Evolutionary conservation across 331 rosid genomes (phyloP).

Genomic region (Cucumis variabilis): DNA sequence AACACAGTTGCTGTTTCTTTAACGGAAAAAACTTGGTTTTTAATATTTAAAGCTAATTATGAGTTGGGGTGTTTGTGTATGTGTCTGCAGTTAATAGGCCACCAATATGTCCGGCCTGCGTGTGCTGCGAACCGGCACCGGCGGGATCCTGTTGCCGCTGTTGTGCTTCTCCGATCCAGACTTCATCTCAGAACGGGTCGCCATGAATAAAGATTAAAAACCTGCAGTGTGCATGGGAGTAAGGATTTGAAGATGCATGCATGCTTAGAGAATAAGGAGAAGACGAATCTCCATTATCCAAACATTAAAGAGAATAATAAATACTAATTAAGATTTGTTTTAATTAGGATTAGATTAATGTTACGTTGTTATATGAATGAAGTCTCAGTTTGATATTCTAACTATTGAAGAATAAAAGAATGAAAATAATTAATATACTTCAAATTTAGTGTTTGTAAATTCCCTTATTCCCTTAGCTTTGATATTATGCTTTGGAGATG

Average conservation of each 20-base stretch:
- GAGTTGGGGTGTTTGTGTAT: not conserved
- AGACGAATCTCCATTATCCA: not conserved
- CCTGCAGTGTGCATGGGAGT: not conserved
- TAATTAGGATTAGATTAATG: not conserved
- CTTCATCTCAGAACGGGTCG: slow-evolving; percentile 13
- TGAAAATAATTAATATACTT: not conserved
- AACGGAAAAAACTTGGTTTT: not conserved
- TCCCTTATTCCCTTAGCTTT: no score
- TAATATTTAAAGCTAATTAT: not conserved
- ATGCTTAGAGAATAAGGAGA: not conserved
- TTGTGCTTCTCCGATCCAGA: slow-evolving; percentile 30
- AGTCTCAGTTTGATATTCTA: not conserved
- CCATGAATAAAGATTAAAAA: not conserved
- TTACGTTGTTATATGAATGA: not conserved
- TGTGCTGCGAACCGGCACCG: slow-evolving; percentile 51
- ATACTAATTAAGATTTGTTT: not conserved
- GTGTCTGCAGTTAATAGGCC: slow-evolving; percentile 29
- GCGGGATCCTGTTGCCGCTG: slow-evolving; percentile 49
- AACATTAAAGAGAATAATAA: not conserved
- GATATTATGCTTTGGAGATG: no score
- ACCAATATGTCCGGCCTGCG: slow-evolving; percentile 54
- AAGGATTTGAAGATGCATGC: not conserved
- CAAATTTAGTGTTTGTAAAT: not conserved
- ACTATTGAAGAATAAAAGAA: not conserved
- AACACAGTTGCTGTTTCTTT: no score